These are phyloP conservation scores for Arthrobotrys musiformis DNA, from an alignment of 2,329 filamentous ascomycete genomes.

Conservation along the genomic window DNA sequence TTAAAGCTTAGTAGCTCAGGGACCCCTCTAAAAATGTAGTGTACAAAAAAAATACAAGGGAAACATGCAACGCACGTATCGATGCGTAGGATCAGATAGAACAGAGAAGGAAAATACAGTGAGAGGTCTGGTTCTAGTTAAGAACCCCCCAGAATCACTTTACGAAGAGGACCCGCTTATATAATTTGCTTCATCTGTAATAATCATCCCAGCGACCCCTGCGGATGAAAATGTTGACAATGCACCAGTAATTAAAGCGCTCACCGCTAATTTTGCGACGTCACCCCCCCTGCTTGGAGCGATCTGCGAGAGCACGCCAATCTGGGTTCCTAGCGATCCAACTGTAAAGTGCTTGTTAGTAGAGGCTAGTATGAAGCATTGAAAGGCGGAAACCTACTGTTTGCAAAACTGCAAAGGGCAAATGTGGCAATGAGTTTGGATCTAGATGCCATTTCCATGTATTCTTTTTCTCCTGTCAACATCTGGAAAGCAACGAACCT, in stretches of 20 bases:
- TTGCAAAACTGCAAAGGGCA: constrained; percentile 68
- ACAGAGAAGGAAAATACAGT: background rate
- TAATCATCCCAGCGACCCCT: constrained; percentile 65
- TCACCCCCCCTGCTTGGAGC: constrained; percentile 67
- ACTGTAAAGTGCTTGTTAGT: constrained; percentile 26
- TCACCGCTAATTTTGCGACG: constrained; percentile 65
- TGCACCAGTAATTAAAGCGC: constrained; percentile 66
- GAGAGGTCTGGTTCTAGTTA: background rate
- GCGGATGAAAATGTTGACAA: constrained; percentile 67
- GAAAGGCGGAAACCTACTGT: constrained; percentile 60
- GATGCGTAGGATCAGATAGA: too few species aligned
- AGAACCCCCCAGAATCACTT: background rate
- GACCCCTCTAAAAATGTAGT: too few species aligned
- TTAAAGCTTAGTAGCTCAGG: too few species aligned
- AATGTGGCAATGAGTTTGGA: constrained; percentile 68
- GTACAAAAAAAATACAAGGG: too few species aligned
- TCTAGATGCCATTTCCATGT: constrained; percentile 57
- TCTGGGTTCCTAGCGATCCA: constrained; percentile 68
- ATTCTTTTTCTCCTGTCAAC: constrained; percentile 56
- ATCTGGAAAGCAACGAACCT: constrained; percentile 59
- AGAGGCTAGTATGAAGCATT: background rate
- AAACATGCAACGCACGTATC: too few species aligned
- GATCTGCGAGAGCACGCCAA: constrained; percentile 67
- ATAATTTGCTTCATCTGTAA: constrained; percentile 60
- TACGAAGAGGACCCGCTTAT: constrained; percentile 9